phyloP scores from a whole-genome alignment of 2,329 filamentous ascomycete species.

The Pseudocercospora macadamiae region DNA sequence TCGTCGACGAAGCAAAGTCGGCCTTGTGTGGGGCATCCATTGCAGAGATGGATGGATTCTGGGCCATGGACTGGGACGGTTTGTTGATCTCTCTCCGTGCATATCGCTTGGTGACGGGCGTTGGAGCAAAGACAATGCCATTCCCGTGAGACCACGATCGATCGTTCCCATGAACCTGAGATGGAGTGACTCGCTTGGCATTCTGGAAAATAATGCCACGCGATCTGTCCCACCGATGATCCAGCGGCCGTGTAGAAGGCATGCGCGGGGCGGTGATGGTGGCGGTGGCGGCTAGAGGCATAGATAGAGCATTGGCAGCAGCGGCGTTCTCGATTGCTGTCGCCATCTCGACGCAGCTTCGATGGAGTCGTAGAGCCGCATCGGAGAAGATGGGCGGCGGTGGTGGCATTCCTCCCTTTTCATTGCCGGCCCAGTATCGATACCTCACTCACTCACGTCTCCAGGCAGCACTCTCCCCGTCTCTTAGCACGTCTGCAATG shows the following conservation, averaged over 20 bases:
- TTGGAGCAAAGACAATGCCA: neutral
- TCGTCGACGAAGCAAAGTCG: neutral
- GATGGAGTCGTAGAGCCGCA: conserved; percentile 20
- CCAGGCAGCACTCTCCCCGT: conserved; percentile 1
- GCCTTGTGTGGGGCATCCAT: neutral
- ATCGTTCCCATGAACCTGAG: neutral
- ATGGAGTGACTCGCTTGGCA: conserved; percentile 8
- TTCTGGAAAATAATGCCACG: conserved; percentile 31
- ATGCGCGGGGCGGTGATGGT: conserved; percentile 14
- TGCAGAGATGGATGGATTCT: neutral
- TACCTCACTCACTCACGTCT: neutral
- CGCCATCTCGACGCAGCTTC: conserved; percentile 16
- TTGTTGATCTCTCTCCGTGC: neutral
- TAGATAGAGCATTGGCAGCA: no score
- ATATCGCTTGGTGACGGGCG: neutral
- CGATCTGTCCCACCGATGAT: conserved; percentile 35
- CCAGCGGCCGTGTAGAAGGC: conserved; percentile 33
- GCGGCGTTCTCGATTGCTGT: conserved; percentile 13
- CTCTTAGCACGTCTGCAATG: neutral
- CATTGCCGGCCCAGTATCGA: conserved; percentile 10
- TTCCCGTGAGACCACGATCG: conserved; percentile 1
- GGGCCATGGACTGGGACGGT: neutral
- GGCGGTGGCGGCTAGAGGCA: no score
- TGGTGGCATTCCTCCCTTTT: conserved; percentile 16
- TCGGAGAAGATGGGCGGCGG: conserved; percentile 22